Evolutionary conservation across 441 rosid species (phyloP), one percentile per base, ranked within the genome.

Genomic region (Cnidoscolus chayamansa): DNA sequence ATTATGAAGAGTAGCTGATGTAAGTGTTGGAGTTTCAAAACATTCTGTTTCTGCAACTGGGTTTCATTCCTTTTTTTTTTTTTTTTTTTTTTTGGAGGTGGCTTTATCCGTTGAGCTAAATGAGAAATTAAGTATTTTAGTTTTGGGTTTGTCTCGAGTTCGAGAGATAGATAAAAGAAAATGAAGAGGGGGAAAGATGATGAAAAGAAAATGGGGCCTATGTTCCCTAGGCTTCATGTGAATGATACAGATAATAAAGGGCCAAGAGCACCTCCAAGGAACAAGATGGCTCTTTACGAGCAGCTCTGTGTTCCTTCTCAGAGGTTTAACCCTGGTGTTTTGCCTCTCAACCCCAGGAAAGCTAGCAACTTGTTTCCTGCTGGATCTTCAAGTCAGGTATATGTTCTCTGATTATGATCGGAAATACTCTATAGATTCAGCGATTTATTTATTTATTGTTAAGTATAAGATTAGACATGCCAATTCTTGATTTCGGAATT

Each of bases 221-320:
- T 94, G 95, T 94, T 94, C 74, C 98, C 95, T 11, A 72, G 97
- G 72, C 91, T 94, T 65, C 97, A 88, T 76, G 97, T 94, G 76
- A 90, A 94, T 65, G 97, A 91, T 86, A 74, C 92, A 20, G 96
- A 86, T 47, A 88, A 88, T 79, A 90, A 94, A 79, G 97, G 98
- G 68, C 98, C 93, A 20, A 90, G 93, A 76, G 96, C 97, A n/a
- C 97, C 98, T 72, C 97, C 98, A 13, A 86, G 97, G 86, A 94
- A 94, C 78, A 91, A 94, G 88, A 94, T 94, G 98, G 98, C 98
- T 45, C 96, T 92, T 43, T 91, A 94, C 76, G 98, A 94, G 80
- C 98, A 90, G 74, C 93, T 94, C 47, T 86, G 89, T 68, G 81
- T 89, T 58, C 97, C 98, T 76, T 86, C 94, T 68, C 95, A 91